phyloP scores from a whole-genome alignment of 805 yeast genomes.

The Myxozyma lipomycoides region DNA sequence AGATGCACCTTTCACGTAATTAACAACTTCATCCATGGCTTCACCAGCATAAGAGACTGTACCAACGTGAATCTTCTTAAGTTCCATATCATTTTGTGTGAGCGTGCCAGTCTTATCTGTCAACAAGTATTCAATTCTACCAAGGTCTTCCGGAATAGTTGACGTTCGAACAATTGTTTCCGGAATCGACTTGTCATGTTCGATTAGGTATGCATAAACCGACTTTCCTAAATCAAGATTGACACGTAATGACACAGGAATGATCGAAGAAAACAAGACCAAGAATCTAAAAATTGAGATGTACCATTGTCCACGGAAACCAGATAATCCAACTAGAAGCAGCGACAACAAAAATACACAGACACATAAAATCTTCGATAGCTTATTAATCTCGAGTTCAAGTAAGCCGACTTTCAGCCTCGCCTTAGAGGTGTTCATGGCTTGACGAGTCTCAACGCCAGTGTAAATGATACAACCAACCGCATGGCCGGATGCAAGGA shows the following conservation, averaged over 20 bases:
- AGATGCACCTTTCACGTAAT: conserved; percentile 24
- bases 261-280: conserved; percentile 88
- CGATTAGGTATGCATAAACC: conserved; percentile 92
- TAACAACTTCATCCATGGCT: conserved; percentile 75
- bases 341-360: conserved; percentile 78
- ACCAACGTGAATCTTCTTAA: conserved; percentile 89
- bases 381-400: conserved; percentile 82
- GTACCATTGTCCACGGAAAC: conserved; percentile 75
- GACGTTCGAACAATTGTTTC: conserved; percentile 93
- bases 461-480: conserved; percentile 86
- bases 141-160: conserved; percentile 96
- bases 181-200: conserved; percentile 75
- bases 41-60: conserved; percentile 89
- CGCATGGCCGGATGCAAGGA: conserved; percentile 88
- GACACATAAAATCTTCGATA: conserved; percentile 83
- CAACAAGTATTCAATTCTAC: conserved; percentile 86
- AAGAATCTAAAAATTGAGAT: conserved; percentile 85
- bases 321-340: conserved; percentile 73
- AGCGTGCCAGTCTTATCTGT: conserved; percentile 96
- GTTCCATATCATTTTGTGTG: conserved; percentile 96
- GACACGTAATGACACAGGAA: conserved; percentile 92
- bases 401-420: conserved; percentile 86
- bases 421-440: conserved; percentile 83
- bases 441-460: conserved; percentile 90
- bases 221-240: conserved; percentile 93